Evolutionary conservation across 805 yeast genomes (phyloP).

Genomic region (Myxozyma mucilagina): DNA sequence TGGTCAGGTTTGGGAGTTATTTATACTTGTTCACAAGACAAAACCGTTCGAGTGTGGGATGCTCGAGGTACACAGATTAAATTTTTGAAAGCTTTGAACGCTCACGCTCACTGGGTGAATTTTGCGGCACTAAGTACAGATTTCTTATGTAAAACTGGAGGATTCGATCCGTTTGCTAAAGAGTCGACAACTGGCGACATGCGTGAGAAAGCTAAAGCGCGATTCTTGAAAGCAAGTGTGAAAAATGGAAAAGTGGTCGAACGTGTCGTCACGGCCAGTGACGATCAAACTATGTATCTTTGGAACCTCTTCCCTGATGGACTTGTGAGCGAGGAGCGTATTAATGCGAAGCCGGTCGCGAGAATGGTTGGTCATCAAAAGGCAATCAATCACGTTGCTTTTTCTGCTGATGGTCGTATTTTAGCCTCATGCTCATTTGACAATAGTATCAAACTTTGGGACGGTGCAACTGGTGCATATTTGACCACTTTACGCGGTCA

Average conservation of each 20-base stretch:
- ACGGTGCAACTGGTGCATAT: constrained; percentile 88
- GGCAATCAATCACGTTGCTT: constrained; percentile 90
- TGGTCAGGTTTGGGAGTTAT: constrained; percentile 91
- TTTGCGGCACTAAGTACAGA: constrained; percentile 92
- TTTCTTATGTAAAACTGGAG: constrained; percentile 80
- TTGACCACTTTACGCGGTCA: constrained; percentile 91
- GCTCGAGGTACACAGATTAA: constrained; percentile 32
- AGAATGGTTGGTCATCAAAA: constrained; percentile 98
- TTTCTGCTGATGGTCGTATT: constrained; percentile 91
- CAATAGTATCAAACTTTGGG: constrained; percentile 94
- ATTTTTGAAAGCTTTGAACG: constrained; percentile 58
- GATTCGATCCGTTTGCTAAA: constrained; percentile 60
- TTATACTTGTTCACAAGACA: constrained; percentile 91
- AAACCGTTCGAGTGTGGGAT: constrained; percentile 91
- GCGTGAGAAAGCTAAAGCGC: constrained; percentile 57
- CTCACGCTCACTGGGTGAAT: constrained; percentile 98
- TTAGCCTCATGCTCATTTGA: constrained; percentile 94
- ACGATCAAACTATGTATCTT: constrained; percentile 95
- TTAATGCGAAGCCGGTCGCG: constrained; percentile 75
- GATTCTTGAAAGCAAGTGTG: constrained; percentile 63
- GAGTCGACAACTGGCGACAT: constrained; percentile 33
- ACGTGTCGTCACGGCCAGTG: constrained; percentile 90
- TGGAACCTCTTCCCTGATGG: constrained; percentile 74
- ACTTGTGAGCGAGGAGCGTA: constrained; percentile 34
- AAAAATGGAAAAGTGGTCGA: constrained; percentile 61